Conservation (phyloP, 2,329 filamentous ascomycete genomes). For the Aspergillus sp. region DNA sequence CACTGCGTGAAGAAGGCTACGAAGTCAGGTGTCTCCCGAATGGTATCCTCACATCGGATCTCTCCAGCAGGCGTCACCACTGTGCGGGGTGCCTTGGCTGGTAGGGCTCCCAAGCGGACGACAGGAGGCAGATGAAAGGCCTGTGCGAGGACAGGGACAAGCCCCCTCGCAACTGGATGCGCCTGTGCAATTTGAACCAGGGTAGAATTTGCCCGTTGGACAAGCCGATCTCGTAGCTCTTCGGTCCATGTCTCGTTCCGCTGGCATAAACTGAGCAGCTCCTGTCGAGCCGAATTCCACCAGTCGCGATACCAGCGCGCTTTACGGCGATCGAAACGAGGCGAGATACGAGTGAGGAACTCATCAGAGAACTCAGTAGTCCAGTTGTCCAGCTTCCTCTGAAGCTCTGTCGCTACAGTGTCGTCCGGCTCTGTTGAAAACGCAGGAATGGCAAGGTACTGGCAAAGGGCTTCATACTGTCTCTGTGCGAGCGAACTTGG, state of each 20-base stretch:
- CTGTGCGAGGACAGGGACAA: not conserved
- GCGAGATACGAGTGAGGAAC: not conserved
- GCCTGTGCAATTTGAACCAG: not conserved
- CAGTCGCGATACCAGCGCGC: constrained; percentile 2
- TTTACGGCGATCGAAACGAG: not conserved
- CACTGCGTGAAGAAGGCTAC: not conserved
- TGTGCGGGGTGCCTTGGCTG: not conserved
- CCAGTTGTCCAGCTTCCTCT: not conserved
- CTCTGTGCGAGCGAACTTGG: not conserved
- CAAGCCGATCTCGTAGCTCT: not conserved
- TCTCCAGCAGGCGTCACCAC: not conserved
- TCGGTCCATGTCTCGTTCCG: not conserved
- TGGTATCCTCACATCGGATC: not conserved
- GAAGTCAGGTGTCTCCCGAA: not conserved
- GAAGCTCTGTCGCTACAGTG: not conserved
- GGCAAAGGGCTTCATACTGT: not conserved
- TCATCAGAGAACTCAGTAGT: constrained; percentile 4
- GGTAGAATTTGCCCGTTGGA: not conserved
- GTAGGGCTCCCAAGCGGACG: not conserved
- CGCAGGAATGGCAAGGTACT: not conserved
- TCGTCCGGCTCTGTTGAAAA: not conserved
- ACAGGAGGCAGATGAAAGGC: not conserved
- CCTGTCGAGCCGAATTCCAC: constrained; percentile 7
- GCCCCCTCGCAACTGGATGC: not conserved
- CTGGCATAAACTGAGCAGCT: not conserved